Conservation (phyloP, 176 grass and related monocot genomes). For the Thinopyrum elongatum region DNA sequence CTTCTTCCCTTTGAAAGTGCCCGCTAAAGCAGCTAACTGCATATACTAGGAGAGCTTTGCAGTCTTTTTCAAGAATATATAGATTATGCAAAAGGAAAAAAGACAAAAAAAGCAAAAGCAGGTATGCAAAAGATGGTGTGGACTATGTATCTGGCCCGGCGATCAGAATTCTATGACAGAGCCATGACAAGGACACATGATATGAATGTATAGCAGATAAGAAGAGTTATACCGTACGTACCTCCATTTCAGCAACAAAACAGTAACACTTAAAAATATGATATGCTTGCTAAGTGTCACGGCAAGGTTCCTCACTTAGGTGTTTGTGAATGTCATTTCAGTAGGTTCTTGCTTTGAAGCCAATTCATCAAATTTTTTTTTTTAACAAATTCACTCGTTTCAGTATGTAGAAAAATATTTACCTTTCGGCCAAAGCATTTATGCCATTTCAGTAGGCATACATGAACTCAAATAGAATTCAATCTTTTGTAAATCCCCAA, state of each 20-base stretch:
- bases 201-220: not conserved
- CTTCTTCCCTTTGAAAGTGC: conserved; percentile 13
- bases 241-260: not conserved
- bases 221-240: not conserved
- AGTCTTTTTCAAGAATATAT: conserved; percentile 30
- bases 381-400: not conserved
- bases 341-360: not conserved
- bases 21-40: conserved; percentile 31
- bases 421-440: not conserved
- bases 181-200: not conserved
- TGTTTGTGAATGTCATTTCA: not conserved
- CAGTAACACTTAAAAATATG: not conserved
- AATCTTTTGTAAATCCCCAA: not conserved
- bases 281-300: not conserved
- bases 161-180: not conserved
- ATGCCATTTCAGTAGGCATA: not conserved
- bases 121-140: not conserved
- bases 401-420: not conserved
- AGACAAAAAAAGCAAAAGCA: conserved; percentile 24
- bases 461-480: not conserved
- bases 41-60: conserved; percentile 35
- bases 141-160: not conserved
- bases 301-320: not conserved
- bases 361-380: not conserved
- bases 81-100: conserved; percentile 12